Evolutionary conservation across 441 rosid genomes (phyloP).

Genomic region (Erysimum pusillum): DNA sequence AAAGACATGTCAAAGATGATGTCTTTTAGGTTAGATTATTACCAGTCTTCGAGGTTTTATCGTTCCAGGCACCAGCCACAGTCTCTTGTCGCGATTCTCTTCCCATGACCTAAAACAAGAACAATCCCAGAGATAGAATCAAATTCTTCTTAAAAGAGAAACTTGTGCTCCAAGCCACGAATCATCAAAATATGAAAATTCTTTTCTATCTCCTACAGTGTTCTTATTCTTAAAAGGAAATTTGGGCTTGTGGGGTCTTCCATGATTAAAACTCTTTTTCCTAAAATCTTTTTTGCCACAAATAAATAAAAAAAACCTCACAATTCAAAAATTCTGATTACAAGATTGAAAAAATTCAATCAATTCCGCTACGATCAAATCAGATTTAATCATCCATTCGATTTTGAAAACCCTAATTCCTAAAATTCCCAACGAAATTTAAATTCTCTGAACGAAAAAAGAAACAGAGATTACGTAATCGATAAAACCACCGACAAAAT

Average conservation of each 20-base stretch:
- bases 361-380: constrained; percentile 11
- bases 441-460: background rate
- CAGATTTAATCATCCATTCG: background rate
- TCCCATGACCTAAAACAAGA: constrained; percentile 60
- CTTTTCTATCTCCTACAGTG: background rate
- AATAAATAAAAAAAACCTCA: background rate
- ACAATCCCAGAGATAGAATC: background rate
- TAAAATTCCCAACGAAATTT: constrained; percentile 15
- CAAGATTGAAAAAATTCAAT: background rate
- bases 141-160: constrained; percentile 9
- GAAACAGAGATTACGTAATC: constrained; percentile 3
- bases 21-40: constrained; percentile 11
- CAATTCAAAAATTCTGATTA: constrained; percentile 3
- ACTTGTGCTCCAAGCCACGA: constrained; percentile 42
- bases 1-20: constrained; percentile 37
- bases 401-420: constrained; percentile 33
- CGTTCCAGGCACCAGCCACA: constrained; percentile 53
- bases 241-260: constrained; percentile 43
- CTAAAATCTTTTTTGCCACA: constrained; percentile 3
- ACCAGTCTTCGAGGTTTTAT: constrained; percentile 50
- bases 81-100: constrained; percentile 63
- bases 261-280: background rate
- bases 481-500: constrained; percentile 2
- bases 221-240: constrained; percentile 26
- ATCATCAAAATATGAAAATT: background rate